Base-by-base conservation (phyloP, 2,329 filamentous ascomycete species). In the Trichophyton simii region DNA sequence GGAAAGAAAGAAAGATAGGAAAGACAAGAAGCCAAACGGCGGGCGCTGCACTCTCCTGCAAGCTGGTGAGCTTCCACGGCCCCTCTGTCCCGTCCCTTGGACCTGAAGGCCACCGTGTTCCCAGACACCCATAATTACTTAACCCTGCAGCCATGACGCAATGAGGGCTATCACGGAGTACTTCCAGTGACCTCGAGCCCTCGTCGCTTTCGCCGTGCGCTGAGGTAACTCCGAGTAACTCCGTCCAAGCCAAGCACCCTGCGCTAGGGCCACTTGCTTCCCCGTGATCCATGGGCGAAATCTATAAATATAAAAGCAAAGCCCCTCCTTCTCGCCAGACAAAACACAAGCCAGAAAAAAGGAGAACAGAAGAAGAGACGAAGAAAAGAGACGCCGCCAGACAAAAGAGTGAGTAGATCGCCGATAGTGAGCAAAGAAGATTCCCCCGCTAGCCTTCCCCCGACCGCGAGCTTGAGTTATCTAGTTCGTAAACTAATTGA, bases 101-200 rank as follows among this genome's bases (percentile, higher is more conserved):
- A 55, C 52, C 52, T 55, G 52, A 55, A 38, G 52, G 52, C 52
- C 52, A 55, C 52, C 52, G 52, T 55, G 52, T 55, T 55, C 52
- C 52, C 46, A 22, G 52, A 31, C 52, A 13, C 34, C 11, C 22
- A 22, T 22, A 22, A 22, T 22, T 22, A 2, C 22, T 11, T 36
- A 55, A 38, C 52, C 52, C 28, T 36, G 52, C 13, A 3, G 28
- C 52, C 31, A 55, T 55, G 52, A 55, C 52, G 52, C 52, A 55
- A 55, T 36, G 25, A n/a, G 11, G n/a, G 22, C 11, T 20, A 34
- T 55, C 52, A 28, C 52, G 52, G 52, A 36, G 31, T 55, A 55
- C 52, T 55, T 55, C 52, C 52, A 55, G 52, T n/a, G 31, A 55
- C 52, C 7, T 36, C 6, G 3, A 11, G 34, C 52, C n/a, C 8